A percentile compares a stretch with the other conserved stretches of the same genome.
Conservation (phyloP, 2,329 filamentous ascomycete genomes). For the Beauveria sp. region DNA sequence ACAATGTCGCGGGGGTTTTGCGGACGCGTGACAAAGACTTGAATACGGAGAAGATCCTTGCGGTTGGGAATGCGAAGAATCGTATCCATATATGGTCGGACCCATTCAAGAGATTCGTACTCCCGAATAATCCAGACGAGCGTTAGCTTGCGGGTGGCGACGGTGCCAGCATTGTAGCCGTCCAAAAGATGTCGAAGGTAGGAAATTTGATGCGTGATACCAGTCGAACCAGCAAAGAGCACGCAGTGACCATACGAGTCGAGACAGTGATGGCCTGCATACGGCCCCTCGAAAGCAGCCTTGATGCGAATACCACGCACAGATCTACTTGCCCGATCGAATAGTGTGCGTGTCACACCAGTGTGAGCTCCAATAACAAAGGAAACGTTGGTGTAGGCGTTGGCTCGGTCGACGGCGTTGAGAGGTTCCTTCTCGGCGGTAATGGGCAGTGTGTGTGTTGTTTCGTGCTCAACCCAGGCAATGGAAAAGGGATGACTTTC, state of each 20-base stretch:
- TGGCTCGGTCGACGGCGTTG: slow-evolving; percentile 31
- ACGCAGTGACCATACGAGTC: slow-evolving; percentile 89
- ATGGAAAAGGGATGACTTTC: slow-evolving; percentile 74
- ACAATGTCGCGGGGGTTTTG: slow-evolving; percentile 75
- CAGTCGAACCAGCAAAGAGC: slow-evolving; percentile 85
- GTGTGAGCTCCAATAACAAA: slow-evolving; percentile 83
- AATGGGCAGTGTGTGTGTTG: slow-evolving; percentile 31
- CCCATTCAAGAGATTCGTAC: slow-evolving; percentile 85
- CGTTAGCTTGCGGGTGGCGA: slow-evolving; percentile 72
- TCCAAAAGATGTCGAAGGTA: slow-evolving; percentile 72
- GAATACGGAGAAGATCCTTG: slow-evolving; percentile 74
- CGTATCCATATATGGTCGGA: slow-evolving; percentile 72
- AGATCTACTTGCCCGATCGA: slow-evolving; percentile 55
- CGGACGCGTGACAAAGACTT: slow-evolving; percentile 85
- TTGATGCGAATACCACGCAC: slow-evolving; percentile 51
- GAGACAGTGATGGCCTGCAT: slow-evolving; percentile 74
- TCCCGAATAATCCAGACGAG: slow-evolving; percentile 92
- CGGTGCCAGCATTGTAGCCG: slow-evolving; percentile 60
- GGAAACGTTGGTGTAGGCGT: slow-evolving; percentile 53
- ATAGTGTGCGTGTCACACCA: slow-evolving; percentile 79
- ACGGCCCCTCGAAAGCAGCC: slow-evolving; percentile 83
- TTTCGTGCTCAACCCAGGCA: slow-evolving; percentile 59
- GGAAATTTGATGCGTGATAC: slow-evolving; percentile 90
- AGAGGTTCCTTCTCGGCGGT: slow-evolving; percentile 34
- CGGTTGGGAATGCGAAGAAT: slow-evolving; percentile 73